phyloP scores from a whole-genome alignment of 441 rosid species.

The Eugenia klotzschiana region DNA sequence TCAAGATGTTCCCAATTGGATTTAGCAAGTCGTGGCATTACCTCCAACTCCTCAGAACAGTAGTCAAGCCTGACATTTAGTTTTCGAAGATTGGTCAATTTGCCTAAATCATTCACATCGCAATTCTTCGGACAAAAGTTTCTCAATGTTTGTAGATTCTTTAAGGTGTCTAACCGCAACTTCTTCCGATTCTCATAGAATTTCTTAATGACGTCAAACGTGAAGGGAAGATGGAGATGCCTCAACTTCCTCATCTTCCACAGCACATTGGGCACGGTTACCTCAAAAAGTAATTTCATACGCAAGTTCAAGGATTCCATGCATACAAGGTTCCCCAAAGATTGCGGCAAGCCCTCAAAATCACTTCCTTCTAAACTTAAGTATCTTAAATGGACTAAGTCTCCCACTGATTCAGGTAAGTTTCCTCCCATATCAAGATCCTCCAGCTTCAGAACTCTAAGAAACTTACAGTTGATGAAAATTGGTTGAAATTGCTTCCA shows the following conservation, averaged over 20 bases:
- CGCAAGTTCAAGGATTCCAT: background rate
- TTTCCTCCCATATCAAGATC: background rate
- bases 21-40: background rate
- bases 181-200: rapidly evolving
- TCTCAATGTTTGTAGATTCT: too few species aligned
- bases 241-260: background rate
- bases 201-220: rapidly evolving
- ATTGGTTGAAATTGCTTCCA: background rate
- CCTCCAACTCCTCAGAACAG: background rate
- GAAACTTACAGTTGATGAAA: background rate
- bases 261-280: background rate
- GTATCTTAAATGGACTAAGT: background rate
- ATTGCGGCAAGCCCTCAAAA: background rate
- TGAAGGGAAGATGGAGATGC: rapidly evolving
- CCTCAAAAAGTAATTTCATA: too few species aligned
- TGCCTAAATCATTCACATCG: background rate
- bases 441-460: background rate
- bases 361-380: background rate
- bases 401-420: too few species aligned
- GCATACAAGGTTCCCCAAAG: background rate
- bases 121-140: background rate
- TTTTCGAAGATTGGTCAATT: too few species aligned
- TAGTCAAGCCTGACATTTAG: too few species aligned
- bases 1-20: too few species aligned
- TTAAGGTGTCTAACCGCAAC: background rate